A percentile compares a stretch with the other conserved stretches of the same genome.
Conservation (phyloP, 352 stramenopile species). For the Blastocystis sp. region DNA sequence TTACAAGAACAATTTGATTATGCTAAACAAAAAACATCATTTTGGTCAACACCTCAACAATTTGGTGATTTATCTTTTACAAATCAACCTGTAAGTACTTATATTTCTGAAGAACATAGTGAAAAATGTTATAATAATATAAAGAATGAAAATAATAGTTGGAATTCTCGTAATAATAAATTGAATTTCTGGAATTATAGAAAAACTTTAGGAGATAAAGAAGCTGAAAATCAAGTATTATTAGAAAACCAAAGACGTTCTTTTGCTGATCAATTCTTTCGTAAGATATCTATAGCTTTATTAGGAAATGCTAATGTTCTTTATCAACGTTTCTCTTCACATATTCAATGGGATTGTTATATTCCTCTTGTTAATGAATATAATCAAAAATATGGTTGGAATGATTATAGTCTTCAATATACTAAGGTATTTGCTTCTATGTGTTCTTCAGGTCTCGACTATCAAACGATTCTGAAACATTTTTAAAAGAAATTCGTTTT, state of each 20-base stretch:
- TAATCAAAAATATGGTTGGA: constrained; percentile 20
- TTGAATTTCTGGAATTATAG: constrained; percentile 26
- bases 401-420: constrained; percentile 33
- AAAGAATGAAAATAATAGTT: no score
- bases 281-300: constrained; percentile 16
- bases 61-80: constrained; percentile 41
- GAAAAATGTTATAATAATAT: no score
- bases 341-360: constrained; percentile 35
- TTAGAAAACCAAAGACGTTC: constrained; percentile 12
- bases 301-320: constrained; percentile 8
- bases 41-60: constrained; percentile 40
- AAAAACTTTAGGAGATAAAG: constrained; percentile 2
- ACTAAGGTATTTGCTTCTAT: constrained; percentile 23
- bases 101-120: no score
- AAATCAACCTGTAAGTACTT: no score
- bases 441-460: no score
- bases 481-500: no score
- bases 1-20: constrained; percentile 34
- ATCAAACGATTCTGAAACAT: no score
- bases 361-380: constrained; percentile 27
- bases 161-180: constrained; percentile 31
- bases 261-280: constrained; percentile 27
- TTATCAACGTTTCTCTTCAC: not conserved
- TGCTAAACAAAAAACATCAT: constrained; percentile 39
- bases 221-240: constrained; percentile 26